Evolutionary conservation across 192 early-diverging fungal species (phyloP), one percentile per base, ranked within the genome.

Genomic region (Martensiomyces pterosporus): DNA sequence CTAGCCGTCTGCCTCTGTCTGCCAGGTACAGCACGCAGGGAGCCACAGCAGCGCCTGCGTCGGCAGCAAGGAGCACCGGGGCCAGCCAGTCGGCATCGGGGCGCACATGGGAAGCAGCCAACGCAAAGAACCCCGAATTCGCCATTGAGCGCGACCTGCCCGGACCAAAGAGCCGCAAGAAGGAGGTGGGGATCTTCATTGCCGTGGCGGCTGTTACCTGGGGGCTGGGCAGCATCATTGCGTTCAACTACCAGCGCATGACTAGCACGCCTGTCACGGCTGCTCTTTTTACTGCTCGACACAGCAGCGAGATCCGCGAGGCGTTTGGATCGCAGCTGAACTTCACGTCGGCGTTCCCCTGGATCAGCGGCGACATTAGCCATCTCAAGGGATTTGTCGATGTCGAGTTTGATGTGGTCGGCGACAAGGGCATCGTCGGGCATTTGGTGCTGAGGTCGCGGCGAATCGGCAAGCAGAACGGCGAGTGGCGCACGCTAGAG

Each of bases 191-290:
- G 1, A 54, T 75, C 33, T 75, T 75, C 24, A 24, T 59, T 13
- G 65, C 47, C 0, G 61, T 69, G 13, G 56, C 73, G 0, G 51
- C 48, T 2, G 55, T 76, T 14, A 69, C 73, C 3, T 76, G 65
- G 73, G 65, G 73, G 3, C 38, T 57, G 22, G 73, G 73, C 43
- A 47, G 57, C 14, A 38, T 65, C n/a, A 52, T 76, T 24, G 73
- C 66, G 15, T 76, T 76, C 50, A 76, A 76, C 62, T 76, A 76
- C 49, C 73, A 76, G 55, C 66, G 62, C 27, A 68, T 69, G 62
- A 76, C 61, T 35, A 76, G 66, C 56, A 76, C 66, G 35, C 63
- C 73, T 6, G 73, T 76, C 25, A 69, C 73, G 9, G 67, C 66
- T 3, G 73, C 73, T 9, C 54, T 69, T 35, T 76, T 65, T 37